Base-by-base conservation (phyloP, 495 filamentous ascomycete genomes). In the Penicillium cataractarum region DNA sequence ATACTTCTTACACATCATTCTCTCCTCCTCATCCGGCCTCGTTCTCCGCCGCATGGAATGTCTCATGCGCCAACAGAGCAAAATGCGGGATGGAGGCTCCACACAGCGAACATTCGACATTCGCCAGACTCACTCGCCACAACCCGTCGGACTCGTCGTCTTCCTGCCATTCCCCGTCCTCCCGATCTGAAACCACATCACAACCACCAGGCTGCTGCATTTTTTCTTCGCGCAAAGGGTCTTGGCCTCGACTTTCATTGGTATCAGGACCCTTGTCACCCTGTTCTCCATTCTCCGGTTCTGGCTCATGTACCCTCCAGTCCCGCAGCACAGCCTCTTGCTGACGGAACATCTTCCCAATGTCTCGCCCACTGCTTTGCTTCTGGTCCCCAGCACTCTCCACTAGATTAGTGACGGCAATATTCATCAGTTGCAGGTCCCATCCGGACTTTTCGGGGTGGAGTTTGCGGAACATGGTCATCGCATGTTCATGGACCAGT, bases 341-440 rank as follows among this genome's bases (percentile, higher is more conserved):
- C 54, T 78, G 77, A 54, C 76, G 82, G 69, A 92, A 90, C 89
- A 92, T 92, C 58, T 73, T 76, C 4, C 79, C 81, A 62, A 92
- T 92, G 67, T 92, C 84, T 13, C 79, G 74, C 10, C 83, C 81
- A 55, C 70, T 78, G 59, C 74, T 77, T 54, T 80, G 81, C 60
- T 81, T 81, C 55, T 77, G 68, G 32, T 80, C 76, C 1, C 79
- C 81, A 3, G 84, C 86, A 21, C 80, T 82, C 60, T 88, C 84
- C 2, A 84, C 81, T 87, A 98, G 93, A 68, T 96, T 93, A 2
- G 90, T 90, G 2, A 92, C 92, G 22, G 90, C 92, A 15, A 98
- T 75, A 68, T 98, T 98, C 54, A 98, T 76, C 42, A 97, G 71
- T 56, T 89, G 90, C 15, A 96, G 76, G 66, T 92, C 89, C 89